phyloP scores from a whole-genome alignment of 495 filamentous ascomycete genomes.

The Penicillium egyptiacum region DNA sequence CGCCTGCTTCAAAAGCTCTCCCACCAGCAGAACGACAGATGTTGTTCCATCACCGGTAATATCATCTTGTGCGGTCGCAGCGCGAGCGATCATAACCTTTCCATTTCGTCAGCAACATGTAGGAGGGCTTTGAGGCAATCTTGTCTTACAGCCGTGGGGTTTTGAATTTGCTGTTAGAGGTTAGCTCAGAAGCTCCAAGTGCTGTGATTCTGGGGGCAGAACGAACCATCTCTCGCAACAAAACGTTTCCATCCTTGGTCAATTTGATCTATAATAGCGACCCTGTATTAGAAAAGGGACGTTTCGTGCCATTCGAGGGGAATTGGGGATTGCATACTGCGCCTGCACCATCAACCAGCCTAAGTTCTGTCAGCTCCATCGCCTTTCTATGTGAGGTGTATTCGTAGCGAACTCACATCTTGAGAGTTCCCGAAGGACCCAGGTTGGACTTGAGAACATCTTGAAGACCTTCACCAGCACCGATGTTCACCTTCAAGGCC shows the following conservation, averaged over 20 bases:
- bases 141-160: conserved; percentile 73
- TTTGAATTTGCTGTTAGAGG: conserved; percentile 66
- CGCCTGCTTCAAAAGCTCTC: conserved; percentile 96
- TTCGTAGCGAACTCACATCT: conserved; percentile 66
- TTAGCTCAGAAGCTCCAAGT: conserved; percentile 34
- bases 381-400: conserved; percentile 1
- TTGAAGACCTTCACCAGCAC: conserved; percentile 88
- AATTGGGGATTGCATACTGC: conserved; percentile 58
- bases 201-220: background rate
- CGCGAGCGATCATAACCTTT: conserved; percentile 94
- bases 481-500: conserved; percentile 94
- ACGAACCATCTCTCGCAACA: conserved; percentile 92
- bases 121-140: conserved; percentile 15
- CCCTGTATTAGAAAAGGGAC: conserved; percentile 16
- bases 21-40: conserved; percentile 90
- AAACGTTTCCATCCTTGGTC: conserved; percentile 97
- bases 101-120: conserved; percentile 27
- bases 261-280: conserved; percentile 77
- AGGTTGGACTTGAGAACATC: conserved; percentile 97
- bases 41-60: conserved; percentile 98
- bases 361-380: conserved; percentile 43
- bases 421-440: conserved; percentile 90
- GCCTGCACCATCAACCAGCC: conserved; percentile 94
- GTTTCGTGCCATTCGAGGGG: conserved; percentile 11
- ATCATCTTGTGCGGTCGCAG: conserved; percentile 96